Evolutionary conservation across 495 filamentous ascomycete genomes (phyloP), one percentile per base, ranked within the genome.

Genomic region (Apodospora peruviana): DNA sequence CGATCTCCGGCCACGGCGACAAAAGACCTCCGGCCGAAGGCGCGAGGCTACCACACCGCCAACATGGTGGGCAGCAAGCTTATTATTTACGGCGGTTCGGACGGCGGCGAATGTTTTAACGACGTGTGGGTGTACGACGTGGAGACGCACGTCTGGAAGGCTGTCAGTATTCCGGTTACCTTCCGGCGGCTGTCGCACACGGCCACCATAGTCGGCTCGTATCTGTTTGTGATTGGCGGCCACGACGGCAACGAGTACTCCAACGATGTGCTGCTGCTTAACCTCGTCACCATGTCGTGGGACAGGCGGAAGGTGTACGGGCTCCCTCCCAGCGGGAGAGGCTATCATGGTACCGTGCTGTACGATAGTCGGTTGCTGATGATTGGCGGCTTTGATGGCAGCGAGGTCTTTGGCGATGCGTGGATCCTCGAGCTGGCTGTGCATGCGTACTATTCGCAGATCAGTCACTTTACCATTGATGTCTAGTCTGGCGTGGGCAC

Each of bases 91-190:
- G 81, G 81, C 21, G 81, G 81, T 7, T 82, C 78, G 2, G 81
- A 84, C 53, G 81, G 81, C 40, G 78, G 76, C 25, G 80, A 84
- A 61, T 84, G 81, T 59, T 85, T 84, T 61, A 71, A 77, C 53
- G 81, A 85, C 58, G 81, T 85, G 25, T 85, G 81, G 81, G 73
- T 85, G 21, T 84, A 84, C 57, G 78, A 84, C 55, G 77, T 82
- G 18, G 79, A 82, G 35, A 73, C 67, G 23, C 64, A 72, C 27
- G 45, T 62, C 18, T 84, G 81, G 77, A 77, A 70, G 45, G 52
- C 61, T 16, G 79, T 83, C 50, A 49, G 60, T 32, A 76, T 80
- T 34, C 72, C 73, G 23, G 44, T 76, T 14, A 78, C 77, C 22
- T 82, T 73, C 53, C 74, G 76, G 20, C 71, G 81, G 39, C 68